Evolutionary conservation across 768 basidiomycete genomes (phyloP).

Genomic region (Hygrocybe punicea): DNA sequence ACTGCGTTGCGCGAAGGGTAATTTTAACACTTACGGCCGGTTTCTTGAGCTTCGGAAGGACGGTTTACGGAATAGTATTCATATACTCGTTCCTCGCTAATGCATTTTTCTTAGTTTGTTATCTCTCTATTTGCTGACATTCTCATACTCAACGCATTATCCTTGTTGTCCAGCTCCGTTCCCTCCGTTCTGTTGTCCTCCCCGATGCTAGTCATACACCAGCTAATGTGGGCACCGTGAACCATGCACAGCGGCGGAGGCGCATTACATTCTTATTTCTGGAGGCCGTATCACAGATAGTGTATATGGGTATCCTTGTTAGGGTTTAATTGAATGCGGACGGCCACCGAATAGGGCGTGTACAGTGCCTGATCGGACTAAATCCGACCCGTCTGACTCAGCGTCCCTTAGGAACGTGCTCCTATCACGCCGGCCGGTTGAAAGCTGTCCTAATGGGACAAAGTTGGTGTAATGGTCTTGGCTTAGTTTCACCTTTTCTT

Average conservation of each 20-base stretch:
- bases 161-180: slow-evolving; percentile 67
- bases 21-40: slow-evolving; percentile 75
- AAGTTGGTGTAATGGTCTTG: too few species aligned
- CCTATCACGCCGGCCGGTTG: too few species aligned
- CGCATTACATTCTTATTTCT: slow-evolving; percentile 87
- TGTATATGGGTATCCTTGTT: slow-evolving; percentile 84
- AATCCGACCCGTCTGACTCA: too few species aligned
- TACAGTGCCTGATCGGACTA: too few species aligned
- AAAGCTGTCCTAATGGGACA: too few species aligned
- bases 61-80: slow-evolving; percentile 70
- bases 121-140: not conserved
- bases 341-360: too few species aligned
- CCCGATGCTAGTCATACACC: slow-evolving; percentile 57
- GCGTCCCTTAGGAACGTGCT: too few species aligned
- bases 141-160: not conserved
- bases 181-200: slow-evolving; percentile 85
- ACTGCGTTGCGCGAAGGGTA: slow-evolving; percentile 51
- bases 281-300: slow-evolving; percentile 74
- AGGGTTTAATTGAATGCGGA: slow-evolving; percentile 37
- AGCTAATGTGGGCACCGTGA: slow-evolving; percentile 60
- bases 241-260: slow-evolving; percentile 74
- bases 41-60: slow-evolving; percentile 58
- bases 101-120: slow-evolving; percentile 85
- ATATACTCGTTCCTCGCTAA: slow-evolving; percentile 85
- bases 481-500: too few species aligned